Evolutionary conservation across 2,329 filamentous ascomycete genomes (phyloP).

Genomic region (Aspergillus sp.): DNA sequence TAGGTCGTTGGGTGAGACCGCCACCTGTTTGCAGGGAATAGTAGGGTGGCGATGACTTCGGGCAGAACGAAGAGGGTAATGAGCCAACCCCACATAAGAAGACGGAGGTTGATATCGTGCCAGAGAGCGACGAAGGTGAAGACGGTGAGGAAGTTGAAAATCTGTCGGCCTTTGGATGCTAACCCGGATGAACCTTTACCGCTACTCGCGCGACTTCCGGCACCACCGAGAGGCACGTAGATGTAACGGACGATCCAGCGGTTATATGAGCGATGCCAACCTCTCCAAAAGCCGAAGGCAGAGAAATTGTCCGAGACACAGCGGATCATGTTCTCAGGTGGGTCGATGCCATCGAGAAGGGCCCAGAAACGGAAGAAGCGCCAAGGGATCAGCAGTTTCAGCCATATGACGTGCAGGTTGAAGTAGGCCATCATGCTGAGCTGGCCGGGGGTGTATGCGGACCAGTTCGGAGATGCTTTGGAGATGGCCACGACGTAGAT

Average conservation of each 20-base stretch:
- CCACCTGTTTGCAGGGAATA: constrained; percentile 74
- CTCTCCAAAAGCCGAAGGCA: constrained; percentile 86
- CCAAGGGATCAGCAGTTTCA: constrained; percentile 95
- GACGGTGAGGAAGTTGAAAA: constrained; percentile 73
- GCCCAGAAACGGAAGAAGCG: constrained; percentile 98
- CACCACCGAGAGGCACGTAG: constrained; percentile 84
- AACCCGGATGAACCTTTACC: constrained; percentile 28
- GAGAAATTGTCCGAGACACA: constrained; percentile 96
- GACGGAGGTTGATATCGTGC: constrained; percentile 90
- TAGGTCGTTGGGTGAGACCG: constrained; percentile 66
- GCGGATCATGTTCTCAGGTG: constrained; percentile 96
- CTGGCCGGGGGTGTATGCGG: constrained; percentile 77
- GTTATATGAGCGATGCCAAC: constrained; percentile 94
- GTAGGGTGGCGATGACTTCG: constrained; percentile 65
- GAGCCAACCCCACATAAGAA: constrained; percentile 96
- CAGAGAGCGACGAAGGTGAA: constrained; percentile 97
- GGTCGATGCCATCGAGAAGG: constrained; percentile 83
- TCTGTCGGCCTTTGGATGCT: constrained; percentile 51
- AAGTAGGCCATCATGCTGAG: constrained; percentile 89
- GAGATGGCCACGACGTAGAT: constrained; percentile 92
- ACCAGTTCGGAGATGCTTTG: constrained; percentile 74
- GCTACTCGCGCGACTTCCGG: constrained; percentile 26
- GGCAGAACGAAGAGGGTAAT: constrained; percentile 91
- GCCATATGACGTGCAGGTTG: constrained; percentile 95
- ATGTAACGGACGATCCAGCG: constrained; percentile 92